Evolutionary conservation across 1,139 yeast genomes (phyloP).

Genomic region (Taphrina flavorubra): DNA sequence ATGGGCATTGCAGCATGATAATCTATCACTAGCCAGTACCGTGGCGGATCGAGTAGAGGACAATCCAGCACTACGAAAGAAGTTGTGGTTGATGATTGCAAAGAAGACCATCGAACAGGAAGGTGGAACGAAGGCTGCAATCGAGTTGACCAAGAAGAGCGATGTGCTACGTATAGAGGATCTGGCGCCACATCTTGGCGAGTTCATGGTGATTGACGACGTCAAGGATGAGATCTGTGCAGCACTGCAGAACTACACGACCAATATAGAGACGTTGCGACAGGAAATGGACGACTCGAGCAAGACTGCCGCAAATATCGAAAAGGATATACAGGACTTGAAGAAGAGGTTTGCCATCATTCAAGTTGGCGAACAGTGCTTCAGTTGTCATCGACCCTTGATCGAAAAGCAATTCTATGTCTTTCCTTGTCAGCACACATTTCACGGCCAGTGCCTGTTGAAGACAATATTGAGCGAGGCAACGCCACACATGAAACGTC

Average conservation of each 20-base stretch:
- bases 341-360: slow-evolving; percentile 62
- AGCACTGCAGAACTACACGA: slow-evolving; percentile 75
- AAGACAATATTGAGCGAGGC: slow-evolving; percentile 65
- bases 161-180: slow-evolving; percentile 77
- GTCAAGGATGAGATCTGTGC: slow-evolving; percentile 82
- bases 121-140: slow-evolving; percentile 50
- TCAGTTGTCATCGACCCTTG: slow-evolving; percentile 68
- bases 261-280: slow-evolving; percentile 66
- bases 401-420: slow-evolving; percentile 75
- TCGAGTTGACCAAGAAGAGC: slow-evolving; percentile 58
- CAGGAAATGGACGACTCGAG: slow-evolving; percentile 79
- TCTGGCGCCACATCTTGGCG: slow-evolving; percentile 75
- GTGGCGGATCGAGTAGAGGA: slow-evolving; percentile 63
- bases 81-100: slow-evolving; percentile 75
- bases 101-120: slow-evolving; percentile 59
- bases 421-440: slow-evolving; percentile 89
- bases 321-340: slow-evolving; percentile 62
- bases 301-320: slow-evolving; percentile 65
- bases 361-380: slow-evolving; percentile 86
- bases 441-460: slow-evolving; percentile 85
- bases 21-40: slow-evolving; percentile 65
- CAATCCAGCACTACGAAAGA: slow-evolving; percentile 62
- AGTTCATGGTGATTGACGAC: slow-evolving; percentile 77
- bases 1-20: slow-evolving; percentile 68
- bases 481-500: slow-evolving; percentile 70